These are phyloP conservation scores for Arthromyces matolae DNA, from an alignment of 768 basidiomycete species.

Conservation along the genomic window DNA sequence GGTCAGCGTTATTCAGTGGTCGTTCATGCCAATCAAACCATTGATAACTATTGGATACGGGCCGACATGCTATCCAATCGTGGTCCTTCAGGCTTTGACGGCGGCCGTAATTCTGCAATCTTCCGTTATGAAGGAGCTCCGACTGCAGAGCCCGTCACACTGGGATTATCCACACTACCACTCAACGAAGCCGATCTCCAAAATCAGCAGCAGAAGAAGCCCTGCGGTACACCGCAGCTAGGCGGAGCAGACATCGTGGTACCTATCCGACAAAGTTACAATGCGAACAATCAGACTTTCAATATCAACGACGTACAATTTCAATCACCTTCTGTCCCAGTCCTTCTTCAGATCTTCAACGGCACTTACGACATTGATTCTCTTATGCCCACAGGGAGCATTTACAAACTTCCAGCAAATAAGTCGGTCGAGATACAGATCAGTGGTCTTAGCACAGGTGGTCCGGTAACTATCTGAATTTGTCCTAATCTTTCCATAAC, in stretches of 20 bases:
- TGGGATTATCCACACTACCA: background rate
- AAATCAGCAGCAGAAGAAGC: background rate
- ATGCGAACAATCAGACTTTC: background rate
- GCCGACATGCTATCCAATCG: slow-evolving; percentile 9
- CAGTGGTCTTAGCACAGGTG: slow-evolving; percentile 1
- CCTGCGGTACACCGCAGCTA: background rate
- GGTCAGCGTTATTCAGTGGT: slow-evolving; percentile 32
- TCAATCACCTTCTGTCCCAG: background rate
- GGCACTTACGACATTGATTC: background rate
- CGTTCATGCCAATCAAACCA: slow-evolving; percentile 39
- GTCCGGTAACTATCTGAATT: slow-evolving; percentile 7
- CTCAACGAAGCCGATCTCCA: slow-evolving; percentile 2
- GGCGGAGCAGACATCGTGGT: slow-evolving; percentile 2
- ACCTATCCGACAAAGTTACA: slow-evolving; percentile 1
- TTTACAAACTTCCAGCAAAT: slow-evolving; percentile 1
- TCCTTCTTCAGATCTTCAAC: slow-evolving; percentile 4
- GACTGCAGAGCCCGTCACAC: background rate
- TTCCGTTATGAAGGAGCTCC: slow-evolving; percentile 1
- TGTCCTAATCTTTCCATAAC: background rate
- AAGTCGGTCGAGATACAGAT: slow-evolving; percentile 23
- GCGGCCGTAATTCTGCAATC: slow-evolving; percentile 2
- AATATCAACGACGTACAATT: slow-evolving; percentile 3
- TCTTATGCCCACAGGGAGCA: slow-evolving; percentile 2
- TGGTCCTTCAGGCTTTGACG: background rate
- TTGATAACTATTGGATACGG: slow-evolving; percentile 51